phyloP scores from a whole-genome alignment of 768 basidiomycete species.

The Chalciporus pseudorubinellus region DNA sequence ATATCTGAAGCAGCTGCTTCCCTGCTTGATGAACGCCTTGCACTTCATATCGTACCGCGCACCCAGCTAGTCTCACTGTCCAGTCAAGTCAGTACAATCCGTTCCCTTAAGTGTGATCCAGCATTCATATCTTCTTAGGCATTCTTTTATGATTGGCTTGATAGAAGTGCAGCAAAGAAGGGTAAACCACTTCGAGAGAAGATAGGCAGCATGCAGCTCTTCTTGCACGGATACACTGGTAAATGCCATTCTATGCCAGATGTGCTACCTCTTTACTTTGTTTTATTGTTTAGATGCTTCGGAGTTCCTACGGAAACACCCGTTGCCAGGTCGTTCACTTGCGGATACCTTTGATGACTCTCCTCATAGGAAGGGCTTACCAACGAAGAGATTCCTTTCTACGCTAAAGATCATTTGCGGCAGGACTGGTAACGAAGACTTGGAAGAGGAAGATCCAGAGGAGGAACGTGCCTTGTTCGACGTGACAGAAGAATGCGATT shows the following conservation, averaged over 20 bases:
- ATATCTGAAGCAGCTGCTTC: slow-evolving; percentile 90
- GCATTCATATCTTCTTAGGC: slow-evolving; percentile 43
- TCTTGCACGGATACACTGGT: slow-evolving; percentile 83
- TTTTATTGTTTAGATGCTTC: slow-evolving; percentile 62
- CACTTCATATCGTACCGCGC: slow-evolving; percentile 78
- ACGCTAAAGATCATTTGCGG: slow-evolving; percentile 83
- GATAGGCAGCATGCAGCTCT: slow-evolving; percentile 88
- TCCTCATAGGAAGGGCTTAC: slow-evolving; percentile 66
- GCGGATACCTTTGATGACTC: slow-evolving; percentile 85
- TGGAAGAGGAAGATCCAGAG: slow-evolving; percentile 72
- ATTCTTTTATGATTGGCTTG: slow-evolving; percentile 93
- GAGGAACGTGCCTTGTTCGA: slow-evolving; percentile 71
- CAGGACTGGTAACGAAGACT: slow-evolving; percentile 72
- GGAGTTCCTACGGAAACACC: slow-evolving; percentile 80
- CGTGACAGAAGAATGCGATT: slow-evolving; percentile 54
- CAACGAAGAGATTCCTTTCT: slow-evolving; percentile 65
- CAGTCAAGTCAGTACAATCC: slow-evolving; percentile 47
- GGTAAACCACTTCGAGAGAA: slow-evolving; percentile 83
- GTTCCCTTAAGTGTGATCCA: background rate
- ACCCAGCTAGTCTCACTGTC: slow-evolving; percentile 83
- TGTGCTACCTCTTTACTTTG: background rate
- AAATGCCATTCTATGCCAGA: background rate
- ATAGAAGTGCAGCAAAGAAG: slow-evolving; percentile 77
- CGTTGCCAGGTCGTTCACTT: slow-evolving; percentile 84
- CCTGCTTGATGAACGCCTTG: slow-evolving; percentile 70